Conservation (phyloP, 1,284 basidiomycete species). For the Melampsora allii-populina region DNA sequence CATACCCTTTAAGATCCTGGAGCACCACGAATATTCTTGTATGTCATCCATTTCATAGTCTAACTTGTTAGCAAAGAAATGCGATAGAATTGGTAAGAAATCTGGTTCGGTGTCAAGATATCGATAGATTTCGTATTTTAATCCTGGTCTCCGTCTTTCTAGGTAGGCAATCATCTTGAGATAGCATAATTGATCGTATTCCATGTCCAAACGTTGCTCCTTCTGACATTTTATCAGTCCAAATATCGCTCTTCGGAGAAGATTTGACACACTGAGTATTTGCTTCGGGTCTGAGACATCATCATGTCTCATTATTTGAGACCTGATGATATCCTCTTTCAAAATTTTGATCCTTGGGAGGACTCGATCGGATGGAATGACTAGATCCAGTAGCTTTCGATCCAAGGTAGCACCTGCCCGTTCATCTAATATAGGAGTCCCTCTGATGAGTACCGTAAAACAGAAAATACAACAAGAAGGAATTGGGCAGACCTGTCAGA, state of each 20-base stretch:
- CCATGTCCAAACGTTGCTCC: not conserved
- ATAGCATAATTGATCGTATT: not conserved
- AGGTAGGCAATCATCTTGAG: constrained; percentile 6
- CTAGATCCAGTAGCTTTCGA: constrained; percentile 3
- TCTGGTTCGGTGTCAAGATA: constrained; percentile 1
- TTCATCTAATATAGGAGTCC: not conserved
- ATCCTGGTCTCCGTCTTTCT: constrained; percentile 1
- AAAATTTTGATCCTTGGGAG: not conserved
- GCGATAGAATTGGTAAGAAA: not conserved
- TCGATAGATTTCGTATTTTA: not conserved
- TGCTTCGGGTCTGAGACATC: not conserved
- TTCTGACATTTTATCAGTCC: not conserved
- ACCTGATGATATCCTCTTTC: constrained; percentile 3
- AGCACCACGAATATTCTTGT: not conserved
- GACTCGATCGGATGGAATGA: not conserved
- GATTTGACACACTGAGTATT: not conserved
- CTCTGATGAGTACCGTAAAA: not conserved
- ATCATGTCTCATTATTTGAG: not conserved
- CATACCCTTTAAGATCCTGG: not conserved
- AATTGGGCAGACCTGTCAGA: not conserved
- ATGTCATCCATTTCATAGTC: not conserved
- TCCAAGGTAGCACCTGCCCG: not conserved
- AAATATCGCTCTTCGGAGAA: not conserved
- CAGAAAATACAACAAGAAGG: not conserved
- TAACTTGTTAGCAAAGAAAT: not conserved